Evolutionary conservation across 129 eudicot genomes (phyloP), one percentile per base, ranked within the genome.

Genomic region (Dittrichia graveolens): DNA sequence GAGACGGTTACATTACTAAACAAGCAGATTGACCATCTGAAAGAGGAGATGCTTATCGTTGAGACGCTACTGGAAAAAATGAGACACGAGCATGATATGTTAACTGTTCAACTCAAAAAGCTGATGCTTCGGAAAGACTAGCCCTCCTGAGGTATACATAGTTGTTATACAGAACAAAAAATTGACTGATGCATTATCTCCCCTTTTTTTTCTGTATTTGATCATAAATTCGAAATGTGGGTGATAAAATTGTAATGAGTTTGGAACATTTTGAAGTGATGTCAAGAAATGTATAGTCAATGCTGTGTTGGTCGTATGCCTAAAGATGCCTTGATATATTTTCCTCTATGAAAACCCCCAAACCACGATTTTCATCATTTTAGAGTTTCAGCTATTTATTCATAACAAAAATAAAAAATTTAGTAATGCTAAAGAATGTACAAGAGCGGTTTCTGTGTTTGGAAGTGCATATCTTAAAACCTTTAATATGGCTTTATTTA

Each of bases 21-120:
- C 56, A 86, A 81, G 72, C 91, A 84, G 57, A 84, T 92, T 2
- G 75, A 44, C 50, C 88, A 84, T 69, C 91, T 92, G 0, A 87
- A 89, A 70, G 96, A 89, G 57, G 96, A 92, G 88, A 81, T 92
- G 96, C 85, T 72, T 10, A 72, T 86, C 55, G 87, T 92, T 12
- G 98, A 85, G 81, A 81, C 84, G 2, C 66, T 86, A 40, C 85
- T 92, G 31, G 89, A 83, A 53, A 92, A 82, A 69, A 89, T 92
- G 98, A 80, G 76, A 56, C 82, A 79, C 3, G 94, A 92, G 66
- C 96, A 89, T 59, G 79, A 81, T 62, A 75, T 86, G 72, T 73
- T 89, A 42, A 81, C 80, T 70, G 79, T 61, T 45, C 89, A 89
- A 64, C 69, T 92, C 67, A 80, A 79, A 62, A 91, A 89, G 67